phyloP scores from a whole-genome alignment of 306 rosid species.

The Glycine latifolia region DNA sequence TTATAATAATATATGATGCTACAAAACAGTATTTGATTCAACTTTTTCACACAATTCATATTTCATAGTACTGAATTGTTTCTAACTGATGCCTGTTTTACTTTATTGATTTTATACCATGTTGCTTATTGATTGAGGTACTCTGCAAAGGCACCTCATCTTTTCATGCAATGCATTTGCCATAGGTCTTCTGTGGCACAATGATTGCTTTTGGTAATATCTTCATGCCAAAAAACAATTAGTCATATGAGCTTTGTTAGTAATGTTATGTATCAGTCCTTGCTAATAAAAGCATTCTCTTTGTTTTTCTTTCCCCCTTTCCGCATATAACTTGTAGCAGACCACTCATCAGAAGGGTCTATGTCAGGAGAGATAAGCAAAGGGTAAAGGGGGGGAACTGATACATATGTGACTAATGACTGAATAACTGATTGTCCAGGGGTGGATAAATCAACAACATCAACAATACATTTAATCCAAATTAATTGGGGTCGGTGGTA shows the following conservation, averaged over 20 bases:
- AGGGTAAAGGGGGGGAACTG: background rate
- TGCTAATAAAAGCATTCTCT: background rate
- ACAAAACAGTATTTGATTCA: background rate
- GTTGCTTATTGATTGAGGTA: background rate
- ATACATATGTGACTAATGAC: background rate
- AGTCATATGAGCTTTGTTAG: background rate
- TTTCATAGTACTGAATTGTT: slow-evolving; percentile 7
- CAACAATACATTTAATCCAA: too few relatives aligned
- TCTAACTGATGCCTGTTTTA: background rate
- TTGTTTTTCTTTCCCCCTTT: background rate
- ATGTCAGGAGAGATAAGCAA: background rate
- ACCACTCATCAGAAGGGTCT: background rate
- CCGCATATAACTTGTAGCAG: background rate
- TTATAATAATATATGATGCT: slow-evolving; percentile 5
- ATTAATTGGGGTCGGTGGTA: too few relatives aligned
- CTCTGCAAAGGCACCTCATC: background rate
- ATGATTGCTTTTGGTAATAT: background rate
- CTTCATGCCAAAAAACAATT: slow-evolving; percentile 1
- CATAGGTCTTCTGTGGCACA: background rate
- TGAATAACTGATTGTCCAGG: too few relatives aligned
- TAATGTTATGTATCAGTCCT: background rate
- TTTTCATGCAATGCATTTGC: slow-evolving; percentile 2
- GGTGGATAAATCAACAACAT: too few relatives aligned
- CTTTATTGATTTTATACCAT: background rate
- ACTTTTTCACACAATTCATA: background rate